Evolutionary conservation across 805 yeast genomes (phyloP).

Genomic region (Cyberlindnera japonica): DNA sequence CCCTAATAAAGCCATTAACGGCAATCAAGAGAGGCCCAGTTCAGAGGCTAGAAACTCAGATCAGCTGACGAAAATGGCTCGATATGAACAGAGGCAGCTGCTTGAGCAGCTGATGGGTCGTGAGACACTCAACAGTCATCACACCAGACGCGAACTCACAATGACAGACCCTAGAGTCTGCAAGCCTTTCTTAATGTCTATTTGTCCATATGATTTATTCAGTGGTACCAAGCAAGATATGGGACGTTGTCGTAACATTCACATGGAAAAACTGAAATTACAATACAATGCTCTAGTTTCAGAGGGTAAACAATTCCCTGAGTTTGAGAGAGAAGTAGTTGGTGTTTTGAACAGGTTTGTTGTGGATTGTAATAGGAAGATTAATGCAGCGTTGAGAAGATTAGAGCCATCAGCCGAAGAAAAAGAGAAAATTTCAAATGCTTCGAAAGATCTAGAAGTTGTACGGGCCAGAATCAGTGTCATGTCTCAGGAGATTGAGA

Average conservation of each 20-base stretch:
- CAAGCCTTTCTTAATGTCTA: constrained; percentile 76
- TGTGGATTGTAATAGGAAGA: constrained; percentile 62
- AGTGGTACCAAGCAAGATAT: constrained; percentile 77
- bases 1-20: no score
- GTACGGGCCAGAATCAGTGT: constrained; percentile 62
- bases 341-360: constrained; percentile 51
- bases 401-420: constrained; percentile 77
- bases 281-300: constrained; percentile 54
- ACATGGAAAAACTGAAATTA: constrained; percentile 67
- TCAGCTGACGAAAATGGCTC: constrained; percentile 37
- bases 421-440: constrained; percentile 49
- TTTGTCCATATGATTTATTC: constrained; percentile 82
- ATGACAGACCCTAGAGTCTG: constrained; percentile 63
- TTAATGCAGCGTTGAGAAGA: constrained; percentile 57
- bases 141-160: constrained; percentile 41
- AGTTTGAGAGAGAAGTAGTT: constrained; percentile 44
- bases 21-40: no score
- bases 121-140: constrained; percentile 36
- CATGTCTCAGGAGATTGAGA: constrained; percentile 61
- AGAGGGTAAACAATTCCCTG: constrained; percentile 41
- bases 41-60: no score
- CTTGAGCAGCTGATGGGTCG: constrained; percentile 81
- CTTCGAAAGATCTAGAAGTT: constrained; percentile 54
- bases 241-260: constrained; percentile 76
- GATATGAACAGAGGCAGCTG: constrained; percentile 66